These are phyloP conservation scores for Astrothelium macrocarpum DNA, from an alignment of 495 filamentous ascomycete species.

Conservation along the genomic window DNA sequence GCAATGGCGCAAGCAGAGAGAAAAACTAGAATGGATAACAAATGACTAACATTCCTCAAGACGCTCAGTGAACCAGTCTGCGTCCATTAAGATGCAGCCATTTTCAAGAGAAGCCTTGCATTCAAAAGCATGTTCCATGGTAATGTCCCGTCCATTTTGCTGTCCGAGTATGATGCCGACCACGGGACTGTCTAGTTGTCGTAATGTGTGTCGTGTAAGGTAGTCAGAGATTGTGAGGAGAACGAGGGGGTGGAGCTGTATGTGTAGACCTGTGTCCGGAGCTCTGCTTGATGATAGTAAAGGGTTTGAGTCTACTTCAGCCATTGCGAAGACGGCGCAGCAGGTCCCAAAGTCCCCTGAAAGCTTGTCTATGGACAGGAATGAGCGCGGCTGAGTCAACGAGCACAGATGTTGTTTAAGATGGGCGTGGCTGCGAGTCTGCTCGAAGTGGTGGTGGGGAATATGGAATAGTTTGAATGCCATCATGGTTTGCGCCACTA, in stretches of 20 bases:
- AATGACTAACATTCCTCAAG: conserved; percentile 67
- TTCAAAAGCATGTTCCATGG: conserved; percentile 87
- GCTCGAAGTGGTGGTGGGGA: too few relatives aligned
- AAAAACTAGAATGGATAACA: background rate
- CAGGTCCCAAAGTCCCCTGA: background rate
- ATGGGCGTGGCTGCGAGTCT: too few relatives aligned
- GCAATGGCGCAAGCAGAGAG: background rate
- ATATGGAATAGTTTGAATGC: background rate
- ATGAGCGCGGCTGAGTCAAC: background rate
- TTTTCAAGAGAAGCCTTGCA: conserved; percentile 47
- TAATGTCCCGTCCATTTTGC: conserved; percentile 81
- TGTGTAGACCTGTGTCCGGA: conserved; percentile 67
- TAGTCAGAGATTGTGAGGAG: conserved; percentile 95
- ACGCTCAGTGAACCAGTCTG: conserved; percentile 66
- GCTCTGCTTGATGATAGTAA: conserved; percentile 54
- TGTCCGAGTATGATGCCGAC: conserved; percentile 82
- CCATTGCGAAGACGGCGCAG: conserved; percentile 19
- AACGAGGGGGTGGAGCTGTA: conserved; percentile 86
- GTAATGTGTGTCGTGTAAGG: conserved; percentile 79
- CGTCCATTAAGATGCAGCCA: conserved; percentile 44
- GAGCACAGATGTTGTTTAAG: too few relatives aligned
- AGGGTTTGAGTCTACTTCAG: conserved; percentile 34
- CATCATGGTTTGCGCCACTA: background rate
- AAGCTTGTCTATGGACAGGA: background rate
- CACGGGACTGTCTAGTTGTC: conserved; percentile 62